phyloP scores from a whole-genome alignment of 345 rosid genomes.

The Syzygium jambos region DNA sequence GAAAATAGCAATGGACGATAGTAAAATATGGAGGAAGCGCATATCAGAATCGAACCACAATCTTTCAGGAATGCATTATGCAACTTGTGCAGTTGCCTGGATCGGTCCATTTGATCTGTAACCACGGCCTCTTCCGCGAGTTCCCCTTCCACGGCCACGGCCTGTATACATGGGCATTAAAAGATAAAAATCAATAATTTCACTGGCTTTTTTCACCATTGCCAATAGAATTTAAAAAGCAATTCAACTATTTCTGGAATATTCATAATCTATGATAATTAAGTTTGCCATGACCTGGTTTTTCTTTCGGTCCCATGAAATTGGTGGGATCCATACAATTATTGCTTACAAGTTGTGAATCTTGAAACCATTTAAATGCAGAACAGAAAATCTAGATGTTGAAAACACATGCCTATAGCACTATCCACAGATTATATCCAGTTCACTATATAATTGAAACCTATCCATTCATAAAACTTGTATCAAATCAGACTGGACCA shows the following conservation, averaged over 20 bases:
- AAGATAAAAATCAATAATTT: background rate
- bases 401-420: background rate
- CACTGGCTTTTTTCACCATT: background rate
- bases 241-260: background rate
- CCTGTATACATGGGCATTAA: constrained; percentile 20
- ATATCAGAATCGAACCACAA: background rate
- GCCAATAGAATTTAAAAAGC: background rate
- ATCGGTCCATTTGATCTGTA: constrained; percentile 41
- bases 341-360: background rate
- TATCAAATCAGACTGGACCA: background rate
- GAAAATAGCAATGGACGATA: background rate
- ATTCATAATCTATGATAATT: background rate
- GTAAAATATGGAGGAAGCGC: background rate
- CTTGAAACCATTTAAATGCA: background rate
- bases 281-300: background rate
- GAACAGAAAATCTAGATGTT: background rate
- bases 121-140: constrained; percentile 78
- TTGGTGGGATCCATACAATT: background rate
- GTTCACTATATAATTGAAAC: background rate
- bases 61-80: background rate
- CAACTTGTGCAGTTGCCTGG: constrained; percentile 45
- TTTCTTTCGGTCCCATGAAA: background rate
- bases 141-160: constrained; percentile 65
- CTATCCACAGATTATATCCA: background rate
- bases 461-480: background rate